Base-by-base conservation (phyloP, 805 yeast genomes). In the Sungouiozyma ichnusensis region DNA sequence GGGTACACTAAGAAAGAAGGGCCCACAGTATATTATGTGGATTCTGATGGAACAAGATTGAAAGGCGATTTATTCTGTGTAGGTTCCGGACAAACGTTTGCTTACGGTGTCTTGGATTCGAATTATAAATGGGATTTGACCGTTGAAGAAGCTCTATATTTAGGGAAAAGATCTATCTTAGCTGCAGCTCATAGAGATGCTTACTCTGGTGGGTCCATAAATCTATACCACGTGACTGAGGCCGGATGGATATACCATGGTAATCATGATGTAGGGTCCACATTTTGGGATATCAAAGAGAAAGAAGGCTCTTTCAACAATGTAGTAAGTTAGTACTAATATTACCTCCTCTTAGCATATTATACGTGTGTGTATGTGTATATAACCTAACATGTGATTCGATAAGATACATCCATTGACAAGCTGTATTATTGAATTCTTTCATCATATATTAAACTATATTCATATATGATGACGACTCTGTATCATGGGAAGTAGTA, bases 151-250 rank as follows among this genome's bases (percentile, higher is more conserved):
- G 97, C 97, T 3, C 73, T 92, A 48, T 84, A 84, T 56, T 72
- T 92, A 50, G 98, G 98, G 52, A 88, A 88, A 67, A 79, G 98
- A 65, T 81, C 95, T 37, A 92, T 92, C 55, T 72, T 92, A 53
- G 98, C 97, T 36, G 98, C 98, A 39, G 84, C 97, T 27, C 98
- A 92, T 62, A 83, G 98, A 74, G 98, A 92, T 65, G 98, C 97
- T 4, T 92, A 72, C 66, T 86, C 96, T 44, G 98, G 98, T 72
- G 97, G 97, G 53, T 85, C 96, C 1, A 78, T 90, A 50, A 92
- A 92, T 63, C 69, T 92, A 55, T 92, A 79, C 64, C 97, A 92
- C 61, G 90, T 92, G 45, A 81, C 92, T 24, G 96, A 87, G 66
- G 62, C 76, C 40, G 98, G 98, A 39, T 92, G 98, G 98, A 74